Conservation (phyloP, 257 asterid genomes). For the Ilex aquifolium region DNA sequence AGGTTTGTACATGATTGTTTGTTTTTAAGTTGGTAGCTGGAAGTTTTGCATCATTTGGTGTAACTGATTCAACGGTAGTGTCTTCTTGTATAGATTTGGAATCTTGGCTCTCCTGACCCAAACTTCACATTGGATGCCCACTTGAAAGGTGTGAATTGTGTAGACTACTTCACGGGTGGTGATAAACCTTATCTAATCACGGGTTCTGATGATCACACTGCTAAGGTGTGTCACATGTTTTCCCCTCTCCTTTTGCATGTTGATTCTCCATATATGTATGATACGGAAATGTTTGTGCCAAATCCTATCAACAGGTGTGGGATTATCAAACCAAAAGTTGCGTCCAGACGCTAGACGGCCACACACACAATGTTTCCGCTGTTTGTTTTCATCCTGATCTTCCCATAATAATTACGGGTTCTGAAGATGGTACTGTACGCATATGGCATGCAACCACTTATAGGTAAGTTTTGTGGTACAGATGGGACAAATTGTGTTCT, state of each 20-base stretch:
- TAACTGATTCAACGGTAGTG: neutral
- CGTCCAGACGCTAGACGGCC: constrained; percentile 95
- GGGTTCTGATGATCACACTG: constrained; percentile 99
- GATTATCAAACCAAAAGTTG: constrained; percentile 98
- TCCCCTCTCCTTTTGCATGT: constrained; percentile 13
- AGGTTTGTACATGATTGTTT: constrained; percentile 38
- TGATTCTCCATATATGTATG: constrained; percentile 7
- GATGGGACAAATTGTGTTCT: neutral
- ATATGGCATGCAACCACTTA: constrained; percentile 99
- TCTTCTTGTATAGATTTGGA: constrained; percentile 71
- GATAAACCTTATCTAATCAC: constrained; percentile 91
- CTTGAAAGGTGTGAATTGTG: constrained; percentile 94
- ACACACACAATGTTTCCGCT: constrained; percentile 98
- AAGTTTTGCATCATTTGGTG: neutral
- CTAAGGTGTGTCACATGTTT: constrained; percentile 59
- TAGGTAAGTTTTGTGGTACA: constrained; percentile 38
- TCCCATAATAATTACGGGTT: constrained; percentile 93
- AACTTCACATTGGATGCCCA: constrained; percentile 97
- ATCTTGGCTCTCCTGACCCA: constrained; percentile 99
- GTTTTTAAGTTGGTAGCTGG: neutral
- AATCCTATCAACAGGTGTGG: constrained; percentile 68
- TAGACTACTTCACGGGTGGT: constrained; percentile 95
- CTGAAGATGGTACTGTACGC: constrained; percentile 98
- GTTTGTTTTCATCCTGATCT: constrained; percentile 98
- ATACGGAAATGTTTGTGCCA: constrained; percentile 6